phyloP scores from a whole-genome alignment of 768 basidiomycete genomes.

The Rhizopogon vinicolor region DNA sequence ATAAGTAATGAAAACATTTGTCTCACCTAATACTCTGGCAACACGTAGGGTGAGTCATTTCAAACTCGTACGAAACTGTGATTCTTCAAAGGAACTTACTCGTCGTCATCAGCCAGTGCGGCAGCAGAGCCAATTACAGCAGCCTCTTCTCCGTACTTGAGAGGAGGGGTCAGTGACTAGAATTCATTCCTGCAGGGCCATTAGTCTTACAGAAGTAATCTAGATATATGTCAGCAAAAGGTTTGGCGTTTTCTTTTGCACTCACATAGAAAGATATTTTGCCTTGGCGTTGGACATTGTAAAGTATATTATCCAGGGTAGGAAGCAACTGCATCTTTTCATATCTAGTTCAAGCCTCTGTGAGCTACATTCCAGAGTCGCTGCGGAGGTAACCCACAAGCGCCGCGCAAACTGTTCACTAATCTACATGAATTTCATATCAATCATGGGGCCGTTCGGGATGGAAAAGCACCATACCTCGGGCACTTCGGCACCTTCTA shows the following conservation, averaged over 20 bases:
- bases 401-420: slow-evolving; percentile 62
- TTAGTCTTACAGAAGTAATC: slow-evolving; percentile 75
- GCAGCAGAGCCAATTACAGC: slow-evolving; percentile 88
- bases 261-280: slow-evolving; percentile 88
- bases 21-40: slow-evolving; percentile 66
- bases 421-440: slow-evolving; percentile 40
- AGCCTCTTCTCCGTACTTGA: slow-evolving; percentile 86
- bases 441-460: slow-evolving; percentile 3
- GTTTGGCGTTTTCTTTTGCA: slow-evolving; percentile 8
- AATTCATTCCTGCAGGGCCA: not conserved
- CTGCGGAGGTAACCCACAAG: slow-evolving; percentile 36
- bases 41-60: slow-evolving; percentile 5
- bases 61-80: not conserved
- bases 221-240: slow-evolving; percentile 18
- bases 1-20: not conserved
- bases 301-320: slow-evolving; percentile 80
- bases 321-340: slow-evolving; percentile 79
- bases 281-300: slow-evolving; percentile 91
- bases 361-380: not conserved
- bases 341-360: slow-evolving; percentile 40
- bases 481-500: slow-evolving; percentile 72
- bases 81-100: slow-evolving; percentile 45
- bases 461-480: slow-evolving; percentile 43
- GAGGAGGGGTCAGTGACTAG: slow-evolving; percentile 2
- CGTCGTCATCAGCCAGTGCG: slow-evolving; percentile 75